Evolutionary conservation across 2,329 filamentous ascomycete genomes (phyloP).

Genomic region (Botryotinia convoluta): DNA sequence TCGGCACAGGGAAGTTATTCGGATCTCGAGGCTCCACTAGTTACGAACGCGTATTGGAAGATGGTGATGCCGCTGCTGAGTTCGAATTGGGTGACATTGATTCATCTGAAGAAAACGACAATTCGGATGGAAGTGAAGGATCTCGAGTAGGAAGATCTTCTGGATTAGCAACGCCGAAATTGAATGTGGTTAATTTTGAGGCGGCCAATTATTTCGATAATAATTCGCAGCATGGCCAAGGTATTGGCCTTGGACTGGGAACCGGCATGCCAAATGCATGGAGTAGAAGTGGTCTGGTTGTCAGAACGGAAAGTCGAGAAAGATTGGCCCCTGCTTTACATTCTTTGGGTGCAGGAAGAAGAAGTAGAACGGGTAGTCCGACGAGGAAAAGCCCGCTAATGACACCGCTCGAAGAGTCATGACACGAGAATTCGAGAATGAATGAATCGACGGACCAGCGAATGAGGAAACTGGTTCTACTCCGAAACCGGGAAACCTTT

Average conservation of each 20-base stretch:
- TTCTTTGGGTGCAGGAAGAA: slow-evolving; percentile 54
- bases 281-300: slow-evolving; percentile 69
- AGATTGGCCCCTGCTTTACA: slow-evolving; percentile 58
- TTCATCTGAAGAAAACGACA: slow-evolving; percentile 58
- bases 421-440: not conserved
- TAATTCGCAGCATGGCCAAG: slow-evolving; percentile 25
- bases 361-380: slow-evolving; percentile 46
- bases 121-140: slow-evolving; percentile 59
- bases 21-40: slow-evolving; percentile 50
- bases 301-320: slow-evolving; percentile 84
- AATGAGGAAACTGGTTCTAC: not conserved
- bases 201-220: slow-evolving; percentile 34
- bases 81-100: slow-evolving; percentile 74
- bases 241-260: slow-evolving; percentile 31
- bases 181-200: slow-evolving; percentile 54
- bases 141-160: slow-evolving; percentile 58
- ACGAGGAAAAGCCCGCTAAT: slow-evolving; percentile 57
- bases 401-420: slow-evolving; percentile 47
- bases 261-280: slow-evolving; percentile 42
- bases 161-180: slow-evolving; percentile 65
- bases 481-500: not conserved
- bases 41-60: slow-evolving; percentile 85
- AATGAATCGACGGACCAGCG: not conserved
- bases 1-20: slow-evolving; percentile 62
- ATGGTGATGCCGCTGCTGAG: slow-evolving; percentile 64